These are phyloP conservation scores for Aureobasidium pullulans DNA, from an alignment of 2,329 filamentous ascomycete species.

Conservation along the genomic window DNA sequence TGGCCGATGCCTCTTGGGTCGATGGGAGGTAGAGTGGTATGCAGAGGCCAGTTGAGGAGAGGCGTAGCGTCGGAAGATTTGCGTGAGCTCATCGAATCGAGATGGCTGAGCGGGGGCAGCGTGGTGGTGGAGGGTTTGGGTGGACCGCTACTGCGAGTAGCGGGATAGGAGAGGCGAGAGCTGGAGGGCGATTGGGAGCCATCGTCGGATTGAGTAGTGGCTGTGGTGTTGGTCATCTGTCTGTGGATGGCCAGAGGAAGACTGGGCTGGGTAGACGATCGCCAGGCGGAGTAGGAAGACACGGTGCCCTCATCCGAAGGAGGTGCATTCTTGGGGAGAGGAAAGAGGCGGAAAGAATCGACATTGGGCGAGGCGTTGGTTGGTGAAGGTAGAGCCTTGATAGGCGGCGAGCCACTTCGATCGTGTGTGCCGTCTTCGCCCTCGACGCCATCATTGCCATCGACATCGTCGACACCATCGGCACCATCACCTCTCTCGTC, in stretches of 20 bases:
- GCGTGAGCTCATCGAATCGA: not conserved
- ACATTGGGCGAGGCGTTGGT: not conserved
- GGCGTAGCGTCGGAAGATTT: not conserved
- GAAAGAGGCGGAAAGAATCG: not conserved
- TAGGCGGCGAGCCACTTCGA: not conserved
- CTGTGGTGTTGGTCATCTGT: not conserved
- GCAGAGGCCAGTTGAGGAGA: slow-evolving; percentile 11
- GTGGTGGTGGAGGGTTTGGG: not conserved
- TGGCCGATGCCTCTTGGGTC: not conserved
- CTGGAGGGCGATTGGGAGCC: not conserved
- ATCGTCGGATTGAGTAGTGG: not conserved
- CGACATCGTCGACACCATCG: not conserved
- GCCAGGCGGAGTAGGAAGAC: slow-evolving; percentile 5
- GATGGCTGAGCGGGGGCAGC: not conserved
- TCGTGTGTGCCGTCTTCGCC: not conserved
- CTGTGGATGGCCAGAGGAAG: not conserved
- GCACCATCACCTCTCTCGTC: not conserved
- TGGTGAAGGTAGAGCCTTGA: not conserved
- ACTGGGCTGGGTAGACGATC: not conserved
- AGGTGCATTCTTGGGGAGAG: not conserved
- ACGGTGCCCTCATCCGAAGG: not conserved
- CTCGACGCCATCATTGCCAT: not conserved
- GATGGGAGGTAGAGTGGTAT: slow-evolving; percentile 6
- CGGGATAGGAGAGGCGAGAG: not conserved
- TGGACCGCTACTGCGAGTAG: not conserved